Percentiles rank a stretch among this genome's conserved stretches.
Conservation (phyloP, 768 basidiomycete species). For the Harrya chromipes region DNA sequence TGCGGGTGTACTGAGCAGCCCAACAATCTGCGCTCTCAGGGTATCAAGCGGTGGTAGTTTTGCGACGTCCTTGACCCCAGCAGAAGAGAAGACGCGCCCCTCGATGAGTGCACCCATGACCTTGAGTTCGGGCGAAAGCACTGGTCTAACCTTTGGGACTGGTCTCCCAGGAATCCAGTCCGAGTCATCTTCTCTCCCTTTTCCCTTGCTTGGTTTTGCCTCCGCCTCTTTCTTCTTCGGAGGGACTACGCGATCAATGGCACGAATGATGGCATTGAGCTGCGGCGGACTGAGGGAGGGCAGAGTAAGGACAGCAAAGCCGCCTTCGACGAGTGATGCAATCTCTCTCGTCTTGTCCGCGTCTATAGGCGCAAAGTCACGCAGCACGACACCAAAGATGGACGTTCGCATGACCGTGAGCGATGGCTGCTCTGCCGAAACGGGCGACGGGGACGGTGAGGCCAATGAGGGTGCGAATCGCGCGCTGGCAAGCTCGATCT, state of each 20-base stretch:
- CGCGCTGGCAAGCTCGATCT: slow-evolving; percentile 56
- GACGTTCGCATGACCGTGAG: slow-evolving; percentile 74
- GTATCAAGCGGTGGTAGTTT: slow-evolving; percentile 77
- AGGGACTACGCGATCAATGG: slow-evolving; percentile 65
- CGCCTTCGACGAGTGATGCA: slow-evolving; percentile 54
- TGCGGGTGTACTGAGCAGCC: slow-evolving; percentile 73
- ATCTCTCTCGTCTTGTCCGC: slow-evolving; percentile 47
- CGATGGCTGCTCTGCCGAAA: slow-evolving; percentile 39
- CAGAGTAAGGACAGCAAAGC: slow-evolving; percentile 62
- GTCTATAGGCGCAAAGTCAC: slow-evolving; percentile 55
- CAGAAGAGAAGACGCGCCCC: slow-evolving; percentile 60
- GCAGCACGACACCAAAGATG: slow-evolving; percentile 74
- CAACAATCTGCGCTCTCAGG: slow-evolving; percentile 79
- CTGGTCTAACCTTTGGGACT: slow-evolving; percentile 54
- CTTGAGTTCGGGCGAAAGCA: slow-evolving; percentile 60
- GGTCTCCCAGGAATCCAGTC: slow-evolving; percentile 65
- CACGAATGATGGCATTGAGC: slow-evolving; percentile 61
- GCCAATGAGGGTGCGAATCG: slow-evolving; percentile 33
- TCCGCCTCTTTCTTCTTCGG: slow-evolving; percentile 51
- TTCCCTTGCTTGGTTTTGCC: slow-evolving; percentile 38
- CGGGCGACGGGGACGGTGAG: slow-evolving; percentile 33
- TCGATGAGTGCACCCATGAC: slow-evolving; percentile 82
- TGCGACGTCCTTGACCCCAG: slow-evolving; percentile 59
- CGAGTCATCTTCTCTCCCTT: slow-evolving; percentile 59
- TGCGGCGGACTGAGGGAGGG: slow-evolving; percentile 72